Base-by-base conservation (phyloP, 139 green algal species). In the Tetradesmus lagerheimii region DNA sequence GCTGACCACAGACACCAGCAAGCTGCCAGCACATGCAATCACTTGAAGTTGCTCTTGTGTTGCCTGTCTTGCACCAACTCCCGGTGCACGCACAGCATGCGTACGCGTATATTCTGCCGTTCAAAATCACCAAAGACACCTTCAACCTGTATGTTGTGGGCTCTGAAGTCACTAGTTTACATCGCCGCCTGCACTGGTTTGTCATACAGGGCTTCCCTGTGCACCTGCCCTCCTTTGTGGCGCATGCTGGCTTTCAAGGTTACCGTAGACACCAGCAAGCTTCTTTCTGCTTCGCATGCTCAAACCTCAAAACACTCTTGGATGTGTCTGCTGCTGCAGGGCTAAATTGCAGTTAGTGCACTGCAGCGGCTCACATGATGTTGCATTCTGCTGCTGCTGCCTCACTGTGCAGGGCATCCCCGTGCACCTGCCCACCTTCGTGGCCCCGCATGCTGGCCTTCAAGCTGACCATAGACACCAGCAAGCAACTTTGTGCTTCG, bases 381-480 rank as follows among this genome's bases (percentile, higher is more conserved):
- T 27, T n/a, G 20, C 34, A 9, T 71, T 0, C 37, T 74, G 35
- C 82, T 35, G 34, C 41, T n/a, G n/a, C n/a, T n/a, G n/a, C n/a
- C n/a, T n/a, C n/a, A n/a, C n/a, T n/a, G n/a, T 77, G 35, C 82
- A 88, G 53, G 80, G 45, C 35, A 80, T 90, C 29, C 78, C 88
- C 27, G 76, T 88, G 12, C 80, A 86, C 45, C 53, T 90, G 78
- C 77, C 79, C 34, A 91, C 85, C 34, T 47, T 79, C 27, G 39
- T 90, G 41, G 83, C 86, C 75, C 2, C 80, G 80, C 6, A 8
- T 83, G 34, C 87, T 91, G 35, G 74, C 41, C 9, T 89, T 84
- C 75, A 92, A 92, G 81, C 67, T 92, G 64, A 50, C 25, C 9
- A 39, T 93, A 16, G 85, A 90, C 85, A 66, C 62, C 34, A n/a